These are phyloP conservation scores for Lachancea thermotolerans DNA, from an alignment of 805 yeast genomes.

Conservation along the genomic window DNA sequence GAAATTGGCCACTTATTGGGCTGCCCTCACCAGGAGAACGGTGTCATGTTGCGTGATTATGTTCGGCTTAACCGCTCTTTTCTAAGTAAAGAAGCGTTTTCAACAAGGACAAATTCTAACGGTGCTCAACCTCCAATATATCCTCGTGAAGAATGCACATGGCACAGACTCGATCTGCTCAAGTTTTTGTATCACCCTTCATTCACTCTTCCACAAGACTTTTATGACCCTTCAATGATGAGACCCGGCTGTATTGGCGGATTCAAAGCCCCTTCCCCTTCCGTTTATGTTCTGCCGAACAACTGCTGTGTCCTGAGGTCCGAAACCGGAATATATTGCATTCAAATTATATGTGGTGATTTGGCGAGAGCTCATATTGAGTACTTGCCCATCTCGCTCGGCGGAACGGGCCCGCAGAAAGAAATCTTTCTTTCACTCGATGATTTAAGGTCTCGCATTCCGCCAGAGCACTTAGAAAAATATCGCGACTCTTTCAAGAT, in stretches of 20 bases:
- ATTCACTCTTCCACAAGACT: conserved; percentile 65
- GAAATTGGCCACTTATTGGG: conserved; percentile 90
- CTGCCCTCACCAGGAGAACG: conserved; percentile 84
- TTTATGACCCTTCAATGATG: conserved; percentile 37
- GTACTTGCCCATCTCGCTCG: conserved; percentile 47
- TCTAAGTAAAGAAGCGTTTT: conserved; percentile 57
- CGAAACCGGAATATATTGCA: conserved; percentile 60
- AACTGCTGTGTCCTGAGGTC: conserved; percentile 44
- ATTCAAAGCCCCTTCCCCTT: conserved; percentile 30
- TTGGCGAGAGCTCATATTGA: conserved; percentile 49
- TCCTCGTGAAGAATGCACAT: conserved; percentile 66
- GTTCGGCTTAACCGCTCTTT: conserved; percentile 75
- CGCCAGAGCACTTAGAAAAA: conserved; percentile 28
- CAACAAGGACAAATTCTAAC: conserved; percentile 44
- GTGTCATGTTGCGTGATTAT: conserved; percentile 88
- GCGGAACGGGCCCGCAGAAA: conserved; percentile 56
- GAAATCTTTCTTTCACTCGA: conserved; percentile 44
- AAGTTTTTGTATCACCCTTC: conserved; percentile 78
- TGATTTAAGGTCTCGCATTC: conserved; percentile 34
- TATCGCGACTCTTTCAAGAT: conserved; percentile 33
- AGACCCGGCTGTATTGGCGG: conserved; percentile 31
- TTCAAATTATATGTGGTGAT: conserved; percentile 63
- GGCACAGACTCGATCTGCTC: conserved; percentile 78
- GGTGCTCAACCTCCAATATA: conserved; percentile 44
- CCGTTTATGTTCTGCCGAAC: conserved; percentile 40